Evolutionary conservation across 306 rosid species (phyloP), one percentile per base, ranked within the genome.

Genomic region (Vigna unguiculata): DNA sequence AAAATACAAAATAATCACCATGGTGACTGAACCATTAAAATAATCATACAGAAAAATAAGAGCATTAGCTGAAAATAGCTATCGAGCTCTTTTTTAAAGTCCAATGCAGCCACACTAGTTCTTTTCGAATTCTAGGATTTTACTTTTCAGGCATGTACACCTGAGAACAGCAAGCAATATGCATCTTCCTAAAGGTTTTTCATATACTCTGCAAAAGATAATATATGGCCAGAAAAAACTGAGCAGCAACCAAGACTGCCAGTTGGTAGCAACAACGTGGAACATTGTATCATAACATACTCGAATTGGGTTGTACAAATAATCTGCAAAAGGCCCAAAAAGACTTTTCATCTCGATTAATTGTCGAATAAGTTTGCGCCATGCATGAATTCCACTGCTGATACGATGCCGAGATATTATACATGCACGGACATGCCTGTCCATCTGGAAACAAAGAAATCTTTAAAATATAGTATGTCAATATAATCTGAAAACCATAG

Each of bases 281-380:
- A 28, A 34, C 66, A 46, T 22, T 47, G 79, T 73, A 75, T 57
- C 74, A 81, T 54, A 67, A 88, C 97, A 83, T 95, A 95, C 99
- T 79, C 82, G 91, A 70, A 87, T 73, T 12, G 89, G 92, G 79
- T 75, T 88, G 91, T 90, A 87, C 72, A 95, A 72, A 45, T 88
- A 80, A 52, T 90, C 96, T 52, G 90, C 89, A 59, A 88, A 75
- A 30, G 97, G 97, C 81, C 91, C 97, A 84, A 90, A 92, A 87
- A 95, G 93, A 80, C 91, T 84, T 77, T 87, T 86, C 97, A 88
- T 92, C 86, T 95, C 97, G 9, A 91, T 82, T 80, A 95, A 87
- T 84, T 85, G 90, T 72, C 86, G 91, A 72, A 95, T 65, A 71
- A 95, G 97, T 81, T 95, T 95, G 78, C 91, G 86, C 99, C 99